Evolutionary conservation across 176 grass and related monocot genomes (phyloP), one percentile per base, ranked within the genome.

Genomic region (Thalia dealbata): DNA sequence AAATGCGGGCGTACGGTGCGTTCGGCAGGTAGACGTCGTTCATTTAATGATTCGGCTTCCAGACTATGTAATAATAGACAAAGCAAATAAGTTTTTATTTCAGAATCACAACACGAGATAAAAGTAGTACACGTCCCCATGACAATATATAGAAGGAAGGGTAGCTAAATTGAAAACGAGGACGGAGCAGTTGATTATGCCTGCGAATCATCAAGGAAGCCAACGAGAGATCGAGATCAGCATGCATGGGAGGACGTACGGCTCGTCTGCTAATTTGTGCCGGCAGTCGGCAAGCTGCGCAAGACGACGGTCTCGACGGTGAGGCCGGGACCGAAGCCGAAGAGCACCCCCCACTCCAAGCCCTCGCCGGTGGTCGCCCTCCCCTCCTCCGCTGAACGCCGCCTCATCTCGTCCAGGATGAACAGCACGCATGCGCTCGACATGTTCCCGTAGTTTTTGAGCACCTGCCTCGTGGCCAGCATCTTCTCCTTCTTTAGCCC

Each of bases 311-410:
- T 96, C 75, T 96, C 92, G 11, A 96, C 92, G 50, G 89, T 96
- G 67, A 96, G 92, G 0, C 92, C 92, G 0, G 92, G 92, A 7
- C 92, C 92, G 63, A 96, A 96, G 26, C 92, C 92, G 64, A 96
- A 96, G 56, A 96, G 92, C 10, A 96, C 92, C 10, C 92, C 92
- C 92, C 92, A 96, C n/a, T 96, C 83, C n/a, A 96, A 78, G 0
- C 92, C 92, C 28, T 96, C 92, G 48, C 92, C 89, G 35, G 88
- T 91, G n/a, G 86, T 91, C 68, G 77, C 32, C 48, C 77, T 72
- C 0, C 92, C 92, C 18, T 96, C 92, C 88, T 96, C 82, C 3
- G 92, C 92, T 2, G 88, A 96, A 30, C 77, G 76, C 82, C 79
- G 86, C 61, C 92, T 80, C 88, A 96, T 91, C 84, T 96, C 92